Base-by-base conservation (phyloP, 176 grass and related monocot genomes). In the Eragrostis curvula region DNA sequence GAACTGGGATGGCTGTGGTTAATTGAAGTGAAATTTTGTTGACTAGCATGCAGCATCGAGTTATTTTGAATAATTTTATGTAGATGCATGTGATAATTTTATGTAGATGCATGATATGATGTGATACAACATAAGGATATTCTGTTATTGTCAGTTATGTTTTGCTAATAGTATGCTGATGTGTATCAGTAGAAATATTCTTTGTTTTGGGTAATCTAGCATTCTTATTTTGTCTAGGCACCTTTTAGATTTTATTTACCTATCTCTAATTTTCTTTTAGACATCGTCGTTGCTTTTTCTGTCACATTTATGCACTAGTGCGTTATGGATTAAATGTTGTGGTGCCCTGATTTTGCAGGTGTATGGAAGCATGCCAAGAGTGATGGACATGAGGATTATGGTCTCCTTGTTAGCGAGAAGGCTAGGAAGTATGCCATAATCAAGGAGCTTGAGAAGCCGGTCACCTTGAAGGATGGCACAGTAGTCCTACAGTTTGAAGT, bases 401-500 rank as follows among this genome's bases (percentile, higher is more conserved):
- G 96, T 0, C 96, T 99, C 77, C 93, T 99, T 65, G 85, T 99
- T 0, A 99, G 90, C 12, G 90, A 99, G 77, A 84, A 75, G 59
- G 96, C 93, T 5, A 91, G 68, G 80, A 99, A 99, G 77, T 96
- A 96, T 60, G 96, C 96, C 9, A 94, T 99, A 80, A 85, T 99
- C 48, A 99, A 99, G 74, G 89, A 94, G 85, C 93, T 99, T 20
- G 93, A 92, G 41, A 5, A 80, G 68, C 93, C 93, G 23, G 64
- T 87, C 81, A 88, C 63, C 70, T 85, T 99, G 28, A 92, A 96
- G 62, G 96, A 99, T 59, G 91, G 83, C 48, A 88, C 91, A 53
- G 43, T 88, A 51, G 87, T 98, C 49, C 80, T 99, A 17, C 96
- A 99, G 79, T 99, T 88, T 49, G 96, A 99, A 84, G 93, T 90